Base-by-base conservation (phyloP, 208 protist genomes). In the Dictyostelium gargantuum region DNA sequence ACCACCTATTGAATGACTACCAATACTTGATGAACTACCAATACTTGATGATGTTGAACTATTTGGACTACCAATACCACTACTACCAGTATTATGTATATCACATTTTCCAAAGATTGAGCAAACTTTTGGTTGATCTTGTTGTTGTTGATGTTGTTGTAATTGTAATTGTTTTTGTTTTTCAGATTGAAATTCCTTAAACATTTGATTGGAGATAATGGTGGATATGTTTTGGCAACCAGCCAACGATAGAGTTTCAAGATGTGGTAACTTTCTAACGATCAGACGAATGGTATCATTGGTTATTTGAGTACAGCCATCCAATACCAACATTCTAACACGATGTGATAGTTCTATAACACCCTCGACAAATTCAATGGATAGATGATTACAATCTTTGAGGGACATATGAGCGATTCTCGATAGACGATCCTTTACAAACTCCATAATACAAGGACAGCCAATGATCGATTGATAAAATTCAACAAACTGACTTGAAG, bases 381-480 rank as follows among this genome's bases (percentile, higher is more conserved):
- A 72, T 1, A 89, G 21, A 79, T 89, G 82, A n/a, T 10, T 35
- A n/a, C 82, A 89, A 35, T 89, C 52, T 54, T 89, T 89, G 8
- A 89, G 17, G 1, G 68, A 79, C 82, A 89, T 89, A n/a, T 89
- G 82, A 40, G 68, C 82, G 3, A 89, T 79, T 68, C 82, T 56
- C 4, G 68, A 61, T 26, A 89, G 6, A n/a, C 82, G 10, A 52
- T 89, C 82, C 21, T 89, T 61, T 9, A 79, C 48, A 68, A 89
- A 89, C 3, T 89, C 82, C 21, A 89, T 38, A 29, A 89, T 79
- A 10, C 44, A 79, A 6, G 82, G 82, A 66, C 82, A 89, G 17
- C 68, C 66, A 68, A 89, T 89, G 15, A 72, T 72, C 2, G 82
- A 66, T 79, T 89, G 82, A 46, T 89, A 89, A n/a, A 89, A 89